Percentiles rank a stretch among this genome's conserved stretches.
phyloP scores from a whole-genome alignment of 148 eudicot genomes.

The Rhododendron williamsianum region DNA sequence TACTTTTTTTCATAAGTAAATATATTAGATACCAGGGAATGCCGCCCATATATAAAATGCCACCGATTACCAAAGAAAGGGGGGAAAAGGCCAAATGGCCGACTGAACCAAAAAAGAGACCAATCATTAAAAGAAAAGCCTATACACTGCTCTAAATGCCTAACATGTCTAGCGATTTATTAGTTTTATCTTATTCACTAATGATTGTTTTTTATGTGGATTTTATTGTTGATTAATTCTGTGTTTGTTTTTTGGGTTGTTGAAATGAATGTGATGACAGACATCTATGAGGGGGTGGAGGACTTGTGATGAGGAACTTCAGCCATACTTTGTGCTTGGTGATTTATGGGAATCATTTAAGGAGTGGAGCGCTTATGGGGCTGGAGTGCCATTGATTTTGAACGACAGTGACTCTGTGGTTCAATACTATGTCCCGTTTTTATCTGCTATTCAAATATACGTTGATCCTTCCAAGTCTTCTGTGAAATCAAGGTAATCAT shows the following conservation, averaged over 20 bases:
- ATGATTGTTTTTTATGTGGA: background rate
- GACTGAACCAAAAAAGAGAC: background rate
- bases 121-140: background rate
- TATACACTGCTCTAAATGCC: background rate
- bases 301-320: constrained; percentile 54
- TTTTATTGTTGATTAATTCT: background rate
- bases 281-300: constrained; percentile 55
- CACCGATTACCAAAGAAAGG: too few relatives aligned
- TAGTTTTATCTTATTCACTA: background rate
- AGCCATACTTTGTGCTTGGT: constrained; percentile 59
- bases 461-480: constrained; percentile 37
- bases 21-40: too few relatives aligned
- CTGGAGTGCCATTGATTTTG: constrained; percentile 76
- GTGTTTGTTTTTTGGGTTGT: background rate
- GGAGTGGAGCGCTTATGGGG: constrained; percentile 94
- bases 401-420: constrained; percentile 61
- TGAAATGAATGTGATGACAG: constrained; percentile 27
- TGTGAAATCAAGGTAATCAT: constrained; percentile 26
- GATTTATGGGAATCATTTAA: constrained; percentile 82
- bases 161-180: too few relatives aligned
- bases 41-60: too few relatives aligned
- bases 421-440: constrained; percentile 81
- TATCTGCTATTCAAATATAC: constrained; percentile 70
- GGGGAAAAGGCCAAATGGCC: too few relatives aligned
- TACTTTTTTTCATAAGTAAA: too few relatives aligned